Base-by-base conservation (phyloP, 768 basidiomycete genomes). In the Boletellus ananas region DNA sequence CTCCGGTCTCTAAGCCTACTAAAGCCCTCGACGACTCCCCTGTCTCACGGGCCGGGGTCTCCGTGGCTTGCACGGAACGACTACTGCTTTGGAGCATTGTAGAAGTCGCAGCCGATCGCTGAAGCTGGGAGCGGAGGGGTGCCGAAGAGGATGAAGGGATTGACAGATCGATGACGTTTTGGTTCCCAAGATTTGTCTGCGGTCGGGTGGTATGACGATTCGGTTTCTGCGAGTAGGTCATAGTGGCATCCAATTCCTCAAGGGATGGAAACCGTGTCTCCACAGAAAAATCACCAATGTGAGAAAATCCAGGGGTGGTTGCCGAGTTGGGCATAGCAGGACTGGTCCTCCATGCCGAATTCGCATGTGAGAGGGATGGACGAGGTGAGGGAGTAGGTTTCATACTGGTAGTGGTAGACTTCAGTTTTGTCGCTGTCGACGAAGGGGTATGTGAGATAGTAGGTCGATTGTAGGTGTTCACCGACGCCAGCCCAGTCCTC, bases 251-350 rank as follows among this genome's bases (percentile, higher is more conserved):
- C 6, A 94, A 72, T 51, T 89, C 87, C 63, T 95, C 94, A 36
- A 96, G 71, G 1, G 94, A 88, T 0, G 94, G 94, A 66, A 90
- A 96, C 45, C 90, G 78, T 27, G 81, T 77, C 66, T 94, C 91
- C 16, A 74, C 78, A 37, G 78, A 71, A 20, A 76, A 63, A 27
- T 76, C 73, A 18, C 76, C 72, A 35, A 62, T 60, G 35, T 71
- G 72, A 16, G 60, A 63, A 50, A 75, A 63, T 18, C 64, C 55
- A 10, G 65, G 52, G 8, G 66, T 60, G 21, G 67, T 58, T 40
- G 70, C 65, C 13, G 79, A 74, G 16, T 67, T 70, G 6, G 75
- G 68, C 47, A 45, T 35, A 40, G 56, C 50, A 35, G 61, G 50
- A 51, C 43, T 46, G 16, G 42, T 49, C 50, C 27, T 60, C 65